These are phyloP conservation scores for Polygonum maritimum DNA, from an alignment of 148 eudicot species.

Conservation along the genomic window DNA sequence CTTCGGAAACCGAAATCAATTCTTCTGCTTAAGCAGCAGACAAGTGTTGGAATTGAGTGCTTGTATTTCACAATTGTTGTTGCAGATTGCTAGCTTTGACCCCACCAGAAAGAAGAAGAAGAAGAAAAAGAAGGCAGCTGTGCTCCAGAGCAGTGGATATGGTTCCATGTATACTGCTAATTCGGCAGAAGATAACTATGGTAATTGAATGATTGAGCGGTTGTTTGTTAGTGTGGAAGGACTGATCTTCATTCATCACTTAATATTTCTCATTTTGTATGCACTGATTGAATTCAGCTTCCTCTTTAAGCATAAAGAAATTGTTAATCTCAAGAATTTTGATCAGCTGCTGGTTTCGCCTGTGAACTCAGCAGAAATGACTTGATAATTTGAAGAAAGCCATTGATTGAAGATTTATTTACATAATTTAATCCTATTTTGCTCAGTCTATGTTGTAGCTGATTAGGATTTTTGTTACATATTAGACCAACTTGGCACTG, in stretches of 20 bases:
- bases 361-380: not conserved
- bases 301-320: not conserved
- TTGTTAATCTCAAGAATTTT: not conserved
- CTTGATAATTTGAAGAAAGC: not conserved
- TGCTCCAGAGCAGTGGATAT: slow-evolving; percentile 13
- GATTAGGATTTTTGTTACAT: not conserved
- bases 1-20: not conserved
- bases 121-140: slow-evolving; percentile 30
- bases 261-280: not conserved
- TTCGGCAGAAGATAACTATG: not conserved
- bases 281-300: not conserved
- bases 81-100: slow-evolving; percentile 37
- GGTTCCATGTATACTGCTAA: slow-evolving; percentile 14
- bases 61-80: not conserved
- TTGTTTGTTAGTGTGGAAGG: not conserved
- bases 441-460: not conserved
- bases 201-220: slow-evolving; percentile 5
- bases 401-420: not conserved
- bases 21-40: not conserved
- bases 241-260: not conserved
- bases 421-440: not conserved
- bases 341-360: not conserved
- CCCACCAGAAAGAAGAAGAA: slow-evolving; percentile 49
- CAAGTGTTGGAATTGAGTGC: not conserved
- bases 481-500: slow-evolving; percentile 1